phyloP scores from a whole-genome alignment of 2,329 filamentous ascomycete genomes.

The Ramichloridium luteum region DNA sequence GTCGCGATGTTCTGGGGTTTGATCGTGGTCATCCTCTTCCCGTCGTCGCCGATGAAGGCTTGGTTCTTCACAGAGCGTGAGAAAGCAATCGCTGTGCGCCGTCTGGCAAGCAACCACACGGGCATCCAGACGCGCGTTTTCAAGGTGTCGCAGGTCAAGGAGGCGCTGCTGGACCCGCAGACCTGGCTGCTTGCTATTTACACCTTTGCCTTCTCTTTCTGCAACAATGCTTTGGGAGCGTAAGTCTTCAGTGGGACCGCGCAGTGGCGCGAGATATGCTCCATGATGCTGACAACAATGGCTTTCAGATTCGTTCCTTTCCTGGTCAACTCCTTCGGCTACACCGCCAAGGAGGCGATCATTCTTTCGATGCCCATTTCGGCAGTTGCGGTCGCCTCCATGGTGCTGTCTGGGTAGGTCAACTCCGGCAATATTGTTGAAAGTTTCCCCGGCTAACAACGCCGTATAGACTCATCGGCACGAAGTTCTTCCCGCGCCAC shows the following conservation, averaged over 20 bases:
- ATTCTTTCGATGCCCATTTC: neutral
- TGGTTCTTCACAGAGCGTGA: slow-evolving; percentile 8
- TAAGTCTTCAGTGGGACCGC: neutral
- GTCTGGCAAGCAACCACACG: slow-evolving; percentile 36
- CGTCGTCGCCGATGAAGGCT: slow-evolving; percentile 1
- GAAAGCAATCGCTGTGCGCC: slow-evolving; percentile 26
- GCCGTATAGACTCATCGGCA: neutral
- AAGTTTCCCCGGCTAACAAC: too few species aligned
- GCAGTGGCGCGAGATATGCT: too few species aligned
- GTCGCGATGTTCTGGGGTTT: slow-evolving; percentile 5
- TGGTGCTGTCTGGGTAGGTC: neutral
- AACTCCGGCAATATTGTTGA: too few species aligned
- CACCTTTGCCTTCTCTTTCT: neutral
- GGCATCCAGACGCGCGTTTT: slow-evolving; percentile 41
- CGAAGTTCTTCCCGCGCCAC: neutral
- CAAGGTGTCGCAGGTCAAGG: slow-evolving; percentile 35
- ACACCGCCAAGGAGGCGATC: neutral
- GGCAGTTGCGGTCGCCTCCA: neutral
- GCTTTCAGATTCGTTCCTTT: neutral
- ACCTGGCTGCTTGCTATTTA: slow-evolving; percentile 27
- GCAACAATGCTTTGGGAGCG: neutral
- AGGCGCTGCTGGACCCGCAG: slow-evolving; percentile 34
- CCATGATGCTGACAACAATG: neutral
- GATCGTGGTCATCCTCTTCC: slow-evolving; percentile 4
- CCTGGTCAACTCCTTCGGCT: neutral